A percentile compares a stretch with the other conserved stretches of the same genome.
Conservation (phyloP, 2,329 filamentous ascomycete species). For the Fusarium sp. region DNA sequence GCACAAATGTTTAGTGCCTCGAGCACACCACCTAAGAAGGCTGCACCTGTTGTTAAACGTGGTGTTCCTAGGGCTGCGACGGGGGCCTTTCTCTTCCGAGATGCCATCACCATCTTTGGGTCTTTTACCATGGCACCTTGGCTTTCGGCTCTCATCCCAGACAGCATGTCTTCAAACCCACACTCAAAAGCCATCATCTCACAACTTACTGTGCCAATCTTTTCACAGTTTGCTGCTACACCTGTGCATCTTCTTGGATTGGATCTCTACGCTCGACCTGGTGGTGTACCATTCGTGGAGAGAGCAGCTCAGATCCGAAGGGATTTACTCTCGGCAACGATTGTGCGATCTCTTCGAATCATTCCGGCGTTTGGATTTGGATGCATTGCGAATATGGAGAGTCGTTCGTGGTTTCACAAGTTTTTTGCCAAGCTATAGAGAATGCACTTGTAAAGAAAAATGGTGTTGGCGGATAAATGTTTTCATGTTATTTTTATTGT, state of each 20-base stretch:
- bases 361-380: conserved; percentile 47
- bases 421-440: conserved; percentile 8
- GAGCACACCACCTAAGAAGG: neutral
- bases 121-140: conserved; percentile 45
- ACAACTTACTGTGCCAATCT: conserved; percentile 44
- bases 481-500: neutral
- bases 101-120: conserved; percentile 46
- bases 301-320: conserved; percentile 35
- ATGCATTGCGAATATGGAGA: conserved; percentile 42
- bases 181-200: conserved; percentile 43
- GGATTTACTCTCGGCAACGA: conserved; percentile 41
- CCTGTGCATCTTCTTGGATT: conserved; percentile 44
- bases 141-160: conserved; percentile 41
- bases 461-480: neutral
- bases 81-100: conserved; percentile 42
- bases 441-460: neutral
- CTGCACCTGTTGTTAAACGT: conserved; percentile 10
- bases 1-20: conserved; percentile 43
- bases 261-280: conserved; percentile 34
- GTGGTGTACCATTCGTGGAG: conserved; percentile 22
- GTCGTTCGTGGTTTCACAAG: conserved; percentile 29
- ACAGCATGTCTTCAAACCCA: conserved; percentile 34
- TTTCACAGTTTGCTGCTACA: conserved; percentile 46
- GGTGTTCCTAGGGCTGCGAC: conserved; percentile 39
- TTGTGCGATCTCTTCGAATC: conserved; percentile 43